phyloP scores from a whole-genome alignment of 2,329 filamentous ascomycete genomes.

The Phialophora verrucosa region DNA sequence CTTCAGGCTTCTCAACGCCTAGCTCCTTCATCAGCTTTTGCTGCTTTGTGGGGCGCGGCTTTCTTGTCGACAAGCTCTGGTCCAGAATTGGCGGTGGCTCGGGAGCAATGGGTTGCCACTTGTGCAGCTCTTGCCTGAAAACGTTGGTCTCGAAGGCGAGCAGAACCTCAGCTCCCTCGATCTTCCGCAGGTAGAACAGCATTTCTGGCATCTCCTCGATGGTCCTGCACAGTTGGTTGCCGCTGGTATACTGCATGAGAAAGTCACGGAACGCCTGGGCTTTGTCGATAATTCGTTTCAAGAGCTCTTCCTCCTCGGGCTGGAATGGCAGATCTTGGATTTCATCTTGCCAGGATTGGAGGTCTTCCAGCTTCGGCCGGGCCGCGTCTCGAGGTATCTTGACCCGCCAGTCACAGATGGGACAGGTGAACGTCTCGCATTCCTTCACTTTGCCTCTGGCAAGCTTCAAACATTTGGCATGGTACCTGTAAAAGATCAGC shows the following conservation, averaged over 20 bases:
- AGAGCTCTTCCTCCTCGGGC: constrained; percentile 87
- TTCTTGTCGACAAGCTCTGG: constrained; percentile 86
- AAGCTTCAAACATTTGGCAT: constrained; percentile 97
- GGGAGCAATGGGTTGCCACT: constrained; percentile 88
- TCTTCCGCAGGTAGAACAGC: constrained; percentile 94
- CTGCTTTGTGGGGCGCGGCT: constrained; percentile 93
- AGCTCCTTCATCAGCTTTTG: constrained; percentile 91
- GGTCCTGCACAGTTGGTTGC: constrained; percentile 69
- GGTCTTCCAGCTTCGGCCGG: constrained; percentile 89
- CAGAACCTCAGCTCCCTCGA: constrained; percentile 94
- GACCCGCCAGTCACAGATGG: constrained; percentile 95
- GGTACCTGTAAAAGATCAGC: constrained; percentile 70
- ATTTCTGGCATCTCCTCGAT: constrained; percentile 87
- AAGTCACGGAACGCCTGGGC: constrained; percentile 84
- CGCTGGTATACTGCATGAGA: constrained; percentile 79
- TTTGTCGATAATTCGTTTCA: constrained; percentile 84
- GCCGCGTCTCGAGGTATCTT: constrained; percentile 96
- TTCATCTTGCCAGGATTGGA: constrained; percentile 83
- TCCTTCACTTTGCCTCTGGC: constrained; percentile 97
- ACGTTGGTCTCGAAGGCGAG: constrained; percentile 95
- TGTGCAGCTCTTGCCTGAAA: constrained; percentile 93
- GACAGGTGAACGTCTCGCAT: constrained; percentile 97
- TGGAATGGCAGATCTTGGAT: constrained; percentile 84
- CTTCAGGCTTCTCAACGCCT: constrained; percentile 87
- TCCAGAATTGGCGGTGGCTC: constrained; percentile 84